Base-by-base conservation (phyloP, 352 stramenopile species). In the Peronosclerospora sorghi region DNA sequence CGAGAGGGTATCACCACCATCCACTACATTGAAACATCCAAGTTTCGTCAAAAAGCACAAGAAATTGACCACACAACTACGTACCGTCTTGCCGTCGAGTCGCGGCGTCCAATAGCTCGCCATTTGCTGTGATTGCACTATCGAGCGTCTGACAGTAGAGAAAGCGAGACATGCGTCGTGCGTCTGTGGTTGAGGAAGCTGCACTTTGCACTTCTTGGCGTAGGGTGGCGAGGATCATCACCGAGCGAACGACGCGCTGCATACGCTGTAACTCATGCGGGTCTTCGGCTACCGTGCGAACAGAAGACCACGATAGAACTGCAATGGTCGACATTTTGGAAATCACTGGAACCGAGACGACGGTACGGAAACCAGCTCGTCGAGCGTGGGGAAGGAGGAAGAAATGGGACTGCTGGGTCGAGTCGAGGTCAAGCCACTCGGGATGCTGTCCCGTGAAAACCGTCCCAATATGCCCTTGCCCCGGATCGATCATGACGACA, bases 291-390 rank as follows among this genome's bases (percentile, higher is more conserved):
- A 81, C 51, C 7, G 58, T 43, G 8, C 73, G 62, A 23, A 75
- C 55, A 1, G 73, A 80, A 32, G 86, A 90, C 77, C 74, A 90
- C 6, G 74, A 86, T n/a, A 90, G 36, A 12, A 90, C 74, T 6
- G 77, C 77, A 24, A 90, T 64, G 0, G 76, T 76, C 18, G 74
- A 80, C 63, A 90, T 76, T 47, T 87, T 90, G 50, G 73, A 82
- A 30, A 90, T 74, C 77, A 90, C 87, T 0, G 77, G 77, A 4
- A 81, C 70, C 3, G 74, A 84, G 12, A 90, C 58, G 6, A 84
- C 49, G 0, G 73, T 83, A 32, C 83, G 67, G 12, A 90, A 53
- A 0, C 71, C 70, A 10, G 77, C 77, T 32, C 60, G 65, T 32
- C 77, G 68, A 14, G 77, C 74, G 15, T 86, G 69, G 0, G 77